phyloP scores from a whole-genome alignment of 1,139 yeast species.

The Geotrichum bryndzae region DNA sequence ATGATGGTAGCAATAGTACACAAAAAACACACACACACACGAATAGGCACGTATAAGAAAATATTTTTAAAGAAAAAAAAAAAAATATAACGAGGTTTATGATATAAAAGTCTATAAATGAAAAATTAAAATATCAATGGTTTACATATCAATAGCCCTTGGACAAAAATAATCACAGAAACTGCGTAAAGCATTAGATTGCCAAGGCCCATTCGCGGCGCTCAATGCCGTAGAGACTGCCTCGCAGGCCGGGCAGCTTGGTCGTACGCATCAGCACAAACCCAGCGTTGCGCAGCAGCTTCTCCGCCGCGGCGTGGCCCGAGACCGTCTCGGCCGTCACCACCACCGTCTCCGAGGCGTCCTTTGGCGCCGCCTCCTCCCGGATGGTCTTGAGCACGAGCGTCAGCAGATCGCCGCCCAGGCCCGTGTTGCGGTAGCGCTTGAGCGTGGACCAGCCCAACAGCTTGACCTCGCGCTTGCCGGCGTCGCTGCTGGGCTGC shows the following conservation, averaged over 20 bases:
- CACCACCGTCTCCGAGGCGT: background rate
- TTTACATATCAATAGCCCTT: too few species aligned
- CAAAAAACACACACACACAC: too few species aligned
- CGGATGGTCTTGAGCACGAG: background rate
- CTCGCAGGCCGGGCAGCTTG: background rate
- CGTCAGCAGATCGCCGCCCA: conserved; percentile 24
- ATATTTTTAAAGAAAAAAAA: too few species aligned
- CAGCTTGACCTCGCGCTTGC: conserved; percentile 13
- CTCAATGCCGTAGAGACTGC: conserved; percentile 1
- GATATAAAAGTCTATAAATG: too few species aligned
- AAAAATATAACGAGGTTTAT: too few species aligned
- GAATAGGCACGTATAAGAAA: too few species aligned
- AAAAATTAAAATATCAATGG: too few species aligned
- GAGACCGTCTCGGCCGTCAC: conserved; percentile 18
- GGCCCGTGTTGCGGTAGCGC: conserved; percentile 25
- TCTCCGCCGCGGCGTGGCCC: conserved; percentile 19
- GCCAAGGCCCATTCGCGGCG: conserved; percentile 2
- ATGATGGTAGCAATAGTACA: too few species aligned
- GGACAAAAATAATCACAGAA: too few species aligned
- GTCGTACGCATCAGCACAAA: conserved; percentile 14
- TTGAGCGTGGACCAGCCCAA: conserved; percentile 25
- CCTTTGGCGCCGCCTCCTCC: background rate
- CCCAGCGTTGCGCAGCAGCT: conserved; percentile 18
- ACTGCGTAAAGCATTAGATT: too few species aligned
- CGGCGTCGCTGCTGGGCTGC: conserved; percentile 3